Conservation (phyloP, 768 basidiomycete species). For the Suillus lakei region DNA sequence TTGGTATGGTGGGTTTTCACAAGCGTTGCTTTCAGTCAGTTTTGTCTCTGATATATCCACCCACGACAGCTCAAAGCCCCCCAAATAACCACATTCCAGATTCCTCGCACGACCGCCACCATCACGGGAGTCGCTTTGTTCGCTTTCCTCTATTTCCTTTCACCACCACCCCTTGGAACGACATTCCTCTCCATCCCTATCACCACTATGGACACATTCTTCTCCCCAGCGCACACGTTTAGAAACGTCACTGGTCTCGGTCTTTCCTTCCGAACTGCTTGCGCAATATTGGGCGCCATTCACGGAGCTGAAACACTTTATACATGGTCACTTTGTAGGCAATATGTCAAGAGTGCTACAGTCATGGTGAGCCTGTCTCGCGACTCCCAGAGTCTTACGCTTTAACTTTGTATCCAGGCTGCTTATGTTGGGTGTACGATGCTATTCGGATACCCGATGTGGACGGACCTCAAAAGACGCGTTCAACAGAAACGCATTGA, state of each 20-base stretch:
- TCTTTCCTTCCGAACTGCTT: constrained; percentile 15
- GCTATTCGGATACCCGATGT: constrained; percentile 58
- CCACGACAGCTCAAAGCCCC: constrained; percentile 60
- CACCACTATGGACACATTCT: constrained; percentile 15
- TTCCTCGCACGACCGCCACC: constrained; percentile 44
- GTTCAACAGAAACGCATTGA: constrained; percentile 75
- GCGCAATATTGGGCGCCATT: constrained; percentile 8
- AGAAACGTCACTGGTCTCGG: constrained; percentile 20
- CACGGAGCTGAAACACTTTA: constrained; percentile 36
- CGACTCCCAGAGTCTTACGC: background rate
- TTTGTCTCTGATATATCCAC: constrained; percentile 2
- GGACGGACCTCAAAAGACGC: constrained; percentile 55
- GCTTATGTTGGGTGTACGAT: constrained; percentile 58
- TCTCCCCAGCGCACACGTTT: constrained; percentile 26
- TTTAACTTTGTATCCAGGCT: constrained; percentile 38
- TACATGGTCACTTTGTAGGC: constrained; percentile 33
- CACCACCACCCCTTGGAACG: constrained; percentile 16
- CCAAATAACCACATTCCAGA: constrained; percentile 57
- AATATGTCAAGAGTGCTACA: constrained; percentile 26
- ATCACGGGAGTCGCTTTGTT: constrained; percentile 28
- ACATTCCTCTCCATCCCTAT: constrained; percentile 19
- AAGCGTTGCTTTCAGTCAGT: background rate
- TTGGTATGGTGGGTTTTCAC: constrained; percentile 68
- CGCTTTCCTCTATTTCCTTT: constrained; percentile 21
- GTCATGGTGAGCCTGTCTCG: constrained; percentile 21